Conservation (phyloP, 2,329 filamentous ascomycete genomes). For the Ceratocystiopsis sp. region DNA sequence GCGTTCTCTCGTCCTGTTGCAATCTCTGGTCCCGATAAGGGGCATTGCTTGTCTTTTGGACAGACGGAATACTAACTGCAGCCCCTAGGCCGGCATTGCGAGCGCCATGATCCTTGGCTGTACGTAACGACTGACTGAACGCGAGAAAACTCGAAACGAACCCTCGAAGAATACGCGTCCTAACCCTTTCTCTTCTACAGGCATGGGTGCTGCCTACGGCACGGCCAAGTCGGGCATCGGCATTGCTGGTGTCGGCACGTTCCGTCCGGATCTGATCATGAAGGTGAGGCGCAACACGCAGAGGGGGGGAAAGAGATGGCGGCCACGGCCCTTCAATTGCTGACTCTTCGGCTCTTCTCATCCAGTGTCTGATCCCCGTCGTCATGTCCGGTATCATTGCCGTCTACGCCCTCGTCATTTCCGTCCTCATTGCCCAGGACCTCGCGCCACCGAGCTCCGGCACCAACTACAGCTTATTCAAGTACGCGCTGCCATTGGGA, state of each 20-base stretch:
- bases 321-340: too few relatives aligned
- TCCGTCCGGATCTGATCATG: conserved; percentile 78
- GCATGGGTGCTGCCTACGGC: conserved; percentile 64
- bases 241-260: conserved; percentile 71
- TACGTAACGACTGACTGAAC: conserved; percentile 23
- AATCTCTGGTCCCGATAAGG: background rate
- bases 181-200: conserved; percentile 16
- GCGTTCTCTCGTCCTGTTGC: background rate
- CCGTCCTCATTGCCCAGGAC: conserved; percentile 87
- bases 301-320: too few relatives aligned
- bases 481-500: conserved; percentile 29
- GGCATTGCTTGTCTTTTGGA: background rate
- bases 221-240: conserved; percentile 81
- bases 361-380: conserved; percentile 64
- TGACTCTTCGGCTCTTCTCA: too few relatives aligned
- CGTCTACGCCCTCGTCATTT: conserved; percentile 92
- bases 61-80: too few relatives aligned
- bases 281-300: conserved; percentile 39
- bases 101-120: conserved; percentile 74
- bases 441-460: conserved; percentile 50
- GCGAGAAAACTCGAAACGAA: too few relatives aligned
- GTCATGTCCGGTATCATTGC: conserved; percentile 99
- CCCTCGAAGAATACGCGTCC: too few relatives aligned
- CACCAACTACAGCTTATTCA: conserved; percentile 67
- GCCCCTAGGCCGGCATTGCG: conserved; percentile 52